Percentiles rank a stretch among this genome's conserved stretches.
Conservation (phyloP, 2,329 filamentous ascomycete species). For the Phialophora verrucosa region DNA sequence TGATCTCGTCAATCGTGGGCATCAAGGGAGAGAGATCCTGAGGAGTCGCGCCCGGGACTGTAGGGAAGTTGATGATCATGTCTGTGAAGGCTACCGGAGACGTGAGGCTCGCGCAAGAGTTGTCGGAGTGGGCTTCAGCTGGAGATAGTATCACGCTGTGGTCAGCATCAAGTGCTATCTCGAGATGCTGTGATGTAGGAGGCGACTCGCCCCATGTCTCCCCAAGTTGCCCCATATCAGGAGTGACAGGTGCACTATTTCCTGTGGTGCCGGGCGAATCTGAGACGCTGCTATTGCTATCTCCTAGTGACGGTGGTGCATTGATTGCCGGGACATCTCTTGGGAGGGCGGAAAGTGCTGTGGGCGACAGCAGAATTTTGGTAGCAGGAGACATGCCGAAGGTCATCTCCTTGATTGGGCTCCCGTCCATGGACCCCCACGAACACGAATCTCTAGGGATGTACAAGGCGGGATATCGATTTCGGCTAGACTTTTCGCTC, state of each 20-base stretch:
- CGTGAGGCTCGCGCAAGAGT: slow-evolving; percentile 22
- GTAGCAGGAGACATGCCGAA: slow-evolving; percentile 53
- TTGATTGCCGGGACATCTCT: slow-evolving; percentile 74
- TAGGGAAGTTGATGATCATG: slow-evolving; percentile 50
- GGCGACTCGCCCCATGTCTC: slow-evolving; percentile 33
- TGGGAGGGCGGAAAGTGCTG: slow-evolving; percentile 73
- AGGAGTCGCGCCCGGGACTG: slow-evolving; percentile 44
- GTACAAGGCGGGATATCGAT: slow-evolving; percentile 62
- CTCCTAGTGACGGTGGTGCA: slow-evolving; percentile 85
- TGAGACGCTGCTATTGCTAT: slow-evolving; percentile 79
- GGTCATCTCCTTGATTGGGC: slow-evolving; percentile 53
- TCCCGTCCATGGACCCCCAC: slow-evolving; percentile 62
- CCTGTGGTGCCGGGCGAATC: slow-evolving; percentile 71
- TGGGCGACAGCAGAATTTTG: slow-evolving; percentile 75
- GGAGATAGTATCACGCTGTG: slow-evolving; percentile 40
- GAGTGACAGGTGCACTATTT: slow-evolving; percentile 79
- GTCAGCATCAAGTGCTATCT: slow-evolving; percentile 47
- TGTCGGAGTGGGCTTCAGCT: slow-evolving; percentile 33
- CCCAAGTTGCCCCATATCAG: slow-evolving; percentile 62
- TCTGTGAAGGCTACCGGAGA: slow-evolving; percentile 65
- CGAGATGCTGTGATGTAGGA: slow-evolving; percentile 28
- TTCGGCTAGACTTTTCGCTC: slow-evolving; percentile 49
- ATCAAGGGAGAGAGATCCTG: slow-evolving; percentile 38
- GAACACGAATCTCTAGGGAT: slow-evolving; percentile 65
- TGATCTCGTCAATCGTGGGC: slow-evolving; percentile 32